Percentiles rank a stretch among this genome's conserved stretches.
phyloP scores from a whole-genome alignment of 1,284 basidiomycete genomes.

The Naganishia cerealis region DNA sequence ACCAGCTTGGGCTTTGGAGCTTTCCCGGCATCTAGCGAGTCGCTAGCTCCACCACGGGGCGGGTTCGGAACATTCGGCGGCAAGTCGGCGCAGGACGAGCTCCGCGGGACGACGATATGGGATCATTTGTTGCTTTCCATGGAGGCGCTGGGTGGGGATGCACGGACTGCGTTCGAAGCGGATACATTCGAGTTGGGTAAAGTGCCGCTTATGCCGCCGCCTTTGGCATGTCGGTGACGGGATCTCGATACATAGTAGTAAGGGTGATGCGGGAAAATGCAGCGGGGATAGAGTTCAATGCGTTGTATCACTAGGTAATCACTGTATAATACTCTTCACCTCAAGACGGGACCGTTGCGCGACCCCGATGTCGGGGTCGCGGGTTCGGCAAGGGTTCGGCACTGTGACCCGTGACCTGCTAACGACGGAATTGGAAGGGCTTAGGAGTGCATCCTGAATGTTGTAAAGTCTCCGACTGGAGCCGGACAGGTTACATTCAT shows the following conservation, averaged over 20 bases:
- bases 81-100: neutral
- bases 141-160: conserved; percentile 57
- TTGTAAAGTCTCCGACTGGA: neutral
- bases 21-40: neutral
- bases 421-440: too few species aligned
- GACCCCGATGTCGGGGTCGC: too few species aligned
- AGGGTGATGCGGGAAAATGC: neutral
- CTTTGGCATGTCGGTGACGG: conserved; percentile 57
- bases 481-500: neutral
- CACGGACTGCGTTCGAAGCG: conserved; percentile 63
- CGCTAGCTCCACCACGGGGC: conserved; percentile 28
- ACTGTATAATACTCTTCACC: neutral
- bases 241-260: neutral
- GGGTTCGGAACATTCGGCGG: conserved; percentile 29
- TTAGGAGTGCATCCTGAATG: too few species aligned
- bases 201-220: conserved; percentile 75
- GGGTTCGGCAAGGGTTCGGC: too few species aligned
- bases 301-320: conserved; percentile 3
- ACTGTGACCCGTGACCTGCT: too few species aligned
- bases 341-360: neutral
- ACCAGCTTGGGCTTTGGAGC: conserved; percentile 22
- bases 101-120: conserved; percentile 27
- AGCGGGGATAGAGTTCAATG: neutral
- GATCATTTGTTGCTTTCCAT: conserved; percentile 34
- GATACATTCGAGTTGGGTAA: conserved; percentile 69